Conservation (phyloP, 2,329 filamentous ascomycete species). For the Sporothrix globosa region DNA sequence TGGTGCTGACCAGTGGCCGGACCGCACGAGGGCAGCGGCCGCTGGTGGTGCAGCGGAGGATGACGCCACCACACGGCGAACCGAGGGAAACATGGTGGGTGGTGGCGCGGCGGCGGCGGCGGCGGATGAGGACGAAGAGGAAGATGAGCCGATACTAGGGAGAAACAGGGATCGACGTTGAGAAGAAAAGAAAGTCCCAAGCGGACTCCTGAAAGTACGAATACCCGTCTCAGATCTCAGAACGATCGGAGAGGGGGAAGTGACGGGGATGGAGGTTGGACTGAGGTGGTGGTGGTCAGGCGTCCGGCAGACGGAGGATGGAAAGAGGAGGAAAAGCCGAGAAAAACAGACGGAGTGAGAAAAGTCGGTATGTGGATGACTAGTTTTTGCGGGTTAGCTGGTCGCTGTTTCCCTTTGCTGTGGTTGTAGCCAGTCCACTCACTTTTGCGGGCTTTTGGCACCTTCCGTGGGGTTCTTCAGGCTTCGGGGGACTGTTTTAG, state of each 20-base stretch:
- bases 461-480: not conserved
- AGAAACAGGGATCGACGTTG: not conserved
- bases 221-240: slow-evolving; percentile 20
- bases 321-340: not conserved
- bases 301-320: slow-evolving; percentile 19
- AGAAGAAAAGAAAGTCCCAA: not conserved
- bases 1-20: slow-evolving; percentile 13
- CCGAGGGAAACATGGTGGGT: slow-evolving; percentile 35
- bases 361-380: slow-evolving; percentile 28
- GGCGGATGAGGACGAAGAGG: not conserved
- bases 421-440: not conserved
- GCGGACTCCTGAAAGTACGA: not conserved
- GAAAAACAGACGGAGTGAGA: slow-evolving; percentile 15
- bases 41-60: slow-evolving; percentile 29
- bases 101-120: not conserved
- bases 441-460: slow-evolving; percentile 14
- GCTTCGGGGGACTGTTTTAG: not conserved
- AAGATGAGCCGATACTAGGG: not conserved
- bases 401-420: not conserved
- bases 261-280: slow-evolving; percentile 3
- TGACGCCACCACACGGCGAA: slow-evolving; percentile 37
- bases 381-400: slow-evolving; percentile 17
- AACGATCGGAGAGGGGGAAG: not conserved
- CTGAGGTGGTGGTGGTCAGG: slow-evolving; percentile 21
- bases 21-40: slow-evolving; percentile 25